Percentiles rank a stretch among this genome's conserved stretches.
Conservation (phyloP, 345 rosid species). For the Linum lewisii region DNA sequence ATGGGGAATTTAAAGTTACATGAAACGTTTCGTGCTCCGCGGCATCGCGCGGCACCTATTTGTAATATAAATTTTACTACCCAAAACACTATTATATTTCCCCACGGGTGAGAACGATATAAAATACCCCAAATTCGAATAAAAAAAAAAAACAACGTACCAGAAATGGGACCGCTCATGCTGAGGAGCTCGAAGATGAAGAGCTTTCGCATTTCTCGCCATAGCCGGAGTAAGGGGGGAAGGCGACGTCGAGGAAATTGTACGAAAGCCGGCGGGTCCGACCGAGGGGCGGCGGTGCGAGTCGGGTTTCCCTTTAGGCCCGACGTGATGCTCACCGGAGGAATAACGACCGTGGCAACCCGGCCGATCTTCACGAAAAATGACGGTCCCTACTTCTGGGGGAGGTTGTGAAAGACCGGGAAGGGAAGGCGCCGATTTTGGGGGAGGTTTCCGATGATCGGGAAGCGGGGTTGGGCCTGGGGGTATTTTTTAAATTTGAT, state of each 20-base stretch:
- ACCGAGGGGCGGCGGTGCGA: background rate
- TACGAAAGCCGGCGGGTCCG: conserved; percentile 2
- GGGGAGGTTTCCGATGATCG: conserved; percentile 9
- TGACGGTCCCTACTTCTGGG: conserved; percentile 5
- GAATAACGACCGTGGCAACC: background rate
- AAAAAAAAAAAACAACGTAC: no score
- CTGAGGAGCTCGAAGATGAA: conserved; percentile 2
- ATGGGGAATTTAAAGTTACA: no score
- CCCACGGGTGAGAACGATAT: no score
- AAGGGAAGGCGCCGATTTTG: background rate
- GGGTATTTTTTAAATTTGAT: no score
- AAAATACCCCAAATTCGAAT: no score
- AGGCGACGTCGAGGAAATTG: conserved; percentile 8
- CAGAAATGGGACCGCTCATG: conserved; percentile 2
- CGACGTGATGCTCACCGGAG: background rate
- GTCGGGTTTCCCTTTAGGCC: conserved; percentile 1
- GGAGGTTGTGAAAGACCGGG: background rate
- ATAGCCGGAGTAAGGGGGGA: conserved; percentile 9
- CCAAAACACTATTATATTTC: no score
- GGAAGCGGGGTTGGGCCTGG: conserved; percentile 5
- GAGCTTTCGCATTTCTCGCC: conserved; percentile 11
- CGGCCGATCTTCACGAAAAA: background rate
- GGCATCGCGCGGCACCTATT: no score
- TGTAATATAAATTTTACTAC: no score
- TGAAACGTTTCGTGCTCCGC: no score